These are phyloP conservation scores for Hypomontagnella submonticulosa DNA, from an alignment of 495 filamentous ascomycete species.

Conservation along the genomic window DNA sequence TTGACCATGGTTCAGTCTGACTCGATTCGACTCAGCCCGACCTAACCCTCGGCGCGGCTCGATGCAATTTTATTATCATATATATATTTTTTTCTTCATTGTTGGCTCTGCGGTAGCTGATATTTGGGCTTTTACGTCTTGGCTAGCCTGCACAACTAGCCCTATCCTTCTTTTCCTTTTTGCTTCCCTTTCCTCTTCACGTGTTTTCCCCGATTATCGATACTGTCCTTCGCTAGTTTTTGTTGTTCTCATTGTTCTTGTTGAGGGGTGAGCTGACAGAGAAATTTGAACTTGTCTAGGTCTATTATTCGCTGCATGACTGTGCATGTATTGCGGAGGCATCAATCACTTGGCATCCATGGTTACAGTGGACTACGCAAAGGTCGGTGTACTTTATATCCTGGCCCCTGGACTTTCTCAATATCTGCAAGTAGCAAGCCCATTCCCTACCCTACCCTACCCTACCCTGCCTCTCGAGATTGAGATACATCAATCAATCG, in stretches of 20 bases:
- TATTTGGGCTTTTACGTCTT: slow-evolving; percentile 16
- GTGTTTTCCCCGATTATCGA: neutral
- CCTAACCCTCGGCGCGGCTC: slow-evolving; percentile 8
- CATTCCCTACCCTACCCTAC: slow-evolving; percentile 27
- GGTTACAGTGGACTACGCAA: slow-evolving; percentile 43
- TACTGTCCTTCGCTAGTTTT: neutral
- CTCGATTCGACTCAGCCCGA: slow-evolving; percentile 3
- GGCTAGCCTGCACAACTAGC: slow-evolving; percentile 22
- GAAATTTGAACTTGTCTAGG: slow-evolving; percentile 29
- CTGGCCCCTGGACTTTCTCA: slow-evolving; percentile 30
- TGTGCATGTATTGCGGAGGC: slow-evolving; percentile 31
- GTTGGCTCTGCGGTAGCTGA: slow-evolving; percentile 18
- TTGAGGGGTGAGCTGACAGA: slow-evolving; percentile 33
- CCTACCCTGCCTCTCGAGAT: slow-evolving; percentile 30
- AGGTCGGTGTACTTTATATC: slow-evolving; percentile 42
- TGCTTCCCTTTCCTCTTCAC: neutral
- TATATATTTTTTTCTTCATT: neutral
- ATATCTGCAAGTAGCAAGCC: slow-evolving; percentile 38
- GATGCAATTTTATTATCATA: slow-evolving; percentile 5
- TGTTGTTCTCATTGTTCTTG: slow-evolving; percentile 1
- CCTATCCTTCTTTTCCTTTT: neutral
- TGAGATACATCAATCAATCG: slow-evolving; percentile 32
- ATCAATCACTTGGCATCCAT: slow-evolving; percentile 35
- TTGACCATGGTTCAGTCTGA: neutral
- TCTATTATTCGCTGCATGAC: slow-evolving; percentile 35